A percentile compares a stretch with the other conserved stretches of the same genome.
Conservation (phyloP, 768 basidiomycete species). For the Multifurca ochricompacta region DNA sequence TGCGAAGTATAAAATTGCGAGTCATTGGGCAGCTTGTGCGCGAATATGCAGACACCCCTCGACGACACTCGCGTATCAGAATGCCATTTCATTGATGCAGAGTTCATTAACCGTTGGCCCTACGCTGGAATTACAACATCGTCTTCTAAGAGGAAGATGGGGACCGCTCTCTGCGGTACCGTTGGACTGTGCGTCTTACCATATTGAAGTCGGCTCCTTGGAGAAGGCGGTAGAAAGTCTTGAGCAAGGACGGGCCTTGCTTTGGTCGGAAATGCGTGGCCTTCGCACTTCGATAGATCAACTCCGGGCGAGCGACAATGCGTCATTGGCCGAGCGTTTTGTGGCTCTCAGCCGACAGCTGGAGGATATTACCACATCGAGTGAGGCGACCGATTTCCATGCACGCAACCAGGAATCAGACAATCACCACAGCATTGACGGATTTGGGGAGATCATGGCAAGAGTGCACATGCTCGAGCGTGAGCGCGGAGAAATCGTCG, state of each 20-base stretch:
- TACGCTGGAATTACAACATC: background rate
- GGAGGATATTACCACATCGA: background rate
- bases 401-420: background rate
- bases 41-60: background rate
- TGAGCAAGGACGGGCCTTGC: background rate
- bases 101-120: background rate
- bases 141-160: background rate
- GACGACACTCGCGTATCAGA: background rate
- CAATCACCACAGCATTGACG: background rate
- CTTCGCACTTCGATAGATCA: background rate
- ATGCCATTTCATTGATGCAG: background rate
- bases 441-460: background rate
- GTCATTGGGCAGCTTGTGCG: background rate
- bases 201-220: background rate
- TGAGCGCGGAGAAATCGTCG: background rate
- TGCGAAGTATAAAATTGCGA: background rate
- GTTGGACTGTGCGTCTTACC: background rate
- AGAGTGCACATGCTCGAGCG: background rate
- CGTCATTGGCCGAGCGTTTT: slow-evolving; percentile 6
- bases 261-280: slow-evolving; percentile 10
- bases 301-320: background rate
- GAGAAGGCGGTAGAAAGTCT: background rate
- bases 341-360: background rate
- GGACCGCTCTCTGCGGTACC: background rate
- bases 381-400: background rate